Evolutionary conservation across 2,329 filamentous ascomycete species (phyloP), one percentile per base, ranked within the genome.

Genomic region (Ophiocordyceps robertsii): DNA sequence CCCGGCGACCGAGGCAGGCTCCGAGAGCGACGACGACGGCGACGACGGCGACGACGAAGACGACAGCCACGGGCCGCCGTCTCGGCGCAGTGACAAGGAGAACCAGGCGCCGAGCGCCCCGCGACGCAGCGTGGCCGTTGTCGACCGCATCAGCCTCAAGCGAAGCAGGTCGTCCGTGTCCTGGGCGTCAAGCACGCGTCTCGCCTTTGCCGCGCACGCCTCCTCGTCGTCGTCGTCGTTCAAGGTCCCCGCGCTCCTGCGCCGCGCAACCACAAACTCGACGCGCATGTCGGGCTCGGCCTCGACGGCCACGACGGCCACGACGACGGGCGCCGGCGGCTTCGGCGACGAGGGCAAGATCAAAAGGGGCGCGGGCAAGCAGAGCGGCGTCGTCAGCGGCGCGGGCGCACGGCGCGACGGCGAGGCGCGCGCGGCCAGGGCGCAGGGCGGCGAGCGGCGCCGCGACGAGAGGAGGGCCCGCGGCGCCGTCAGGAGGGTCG

Each of bases 121-220:
- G 48, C 53, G 62, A 51, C 51, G 69, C 37, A 52, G 47, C 29
- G 44, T 63, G 10, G 58, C 66, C 16, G 69, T 88, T 41, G 75
- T 90, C 39, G 84, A 93, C 61, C 82, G 86, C 43, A 80, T 90
- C 48, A 73, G 70, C 17, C 68, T 88, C 31, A 83, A 82, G 56
- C 78, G 82, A 37, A 61, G 62, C 35, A 62, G 61, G 16, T 69
- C 68, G 0, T 67, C 63, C 13, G 59, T 51, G 35, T 41, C 56
- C 31, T 56, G 61, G 3, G 47, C 57, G 16, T 44, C 41, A 16
- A 44, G 51, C 16, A 56, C 58, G 2, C 70, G 69, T 19, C 65
- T 81, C 44, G 80, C 80, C 3, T 84, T 84, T 56, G 63, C 72
- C 9, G 54, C 65, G 11, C 57, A 63, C 9, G 54, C 64, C 4